Base-by-base conservation (phyloP, 352 stramenopile species). In the Phytophthora syringae region DNA sequence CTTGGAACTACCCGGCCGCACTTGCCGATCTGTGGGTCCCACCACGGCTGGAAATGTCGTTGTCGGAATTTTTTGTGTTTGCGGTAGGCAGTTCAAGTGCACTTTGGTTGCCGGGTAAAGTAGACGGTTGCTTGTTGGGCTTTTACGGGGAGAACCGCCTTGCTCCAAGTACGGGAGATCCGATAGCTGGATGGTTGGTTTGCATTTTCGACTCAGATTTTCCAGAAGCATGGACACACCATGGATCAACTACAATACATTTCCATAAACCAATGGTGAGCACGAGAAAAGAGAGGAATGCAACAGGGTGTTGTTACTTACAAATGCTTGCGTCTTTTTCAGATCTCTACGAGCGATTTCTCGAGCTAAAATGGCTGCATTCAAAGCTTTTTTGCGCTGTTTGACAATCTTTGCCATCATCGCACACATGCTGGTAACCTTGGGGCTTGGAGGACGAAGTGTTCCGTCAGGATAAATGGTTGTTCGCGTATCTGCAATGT, bases 31-130 rank as follows among this genome's bases (percentile, higher is more conserved):
- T 3, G n/a, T 52, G 32, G 53, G 28, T 13, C 27, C 21, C n/a
- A 37, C 51, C 42, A 66, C 30, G 28, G 51, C 51, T 49, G 62
- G 67, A 27, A 76, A 73, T 12, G 54, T 74, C 45, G 74, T 39
- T 2, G 82, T 93, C 13, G 80, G 70, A 9, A 93, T 79, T 18
- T 91, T 74, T 34, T 93, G 84, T 0, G 82, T 83, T 1, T 58
- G 48, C 0, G 84, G 84, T 10, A 93, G 56, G 24, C 65, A 54
- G 40, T 67, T 86, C 43, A 93, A 43, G 28, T 91, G 79, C 30
- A 93, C 66, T 22, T 75, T 80, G 0, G 64, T 52, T 2, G 77
- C 59, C 1, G 80, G 82, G 32, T 87, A 89, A 15, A 87, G 15
- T 3, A 56, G 56, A 0, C 82, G 74, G 45, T 70, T 75, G 32